These are phyloP conservation scores for Brassica nigra DNA, from an alignment of 345 rosid species.

Conservation along the genomic window DNA sequence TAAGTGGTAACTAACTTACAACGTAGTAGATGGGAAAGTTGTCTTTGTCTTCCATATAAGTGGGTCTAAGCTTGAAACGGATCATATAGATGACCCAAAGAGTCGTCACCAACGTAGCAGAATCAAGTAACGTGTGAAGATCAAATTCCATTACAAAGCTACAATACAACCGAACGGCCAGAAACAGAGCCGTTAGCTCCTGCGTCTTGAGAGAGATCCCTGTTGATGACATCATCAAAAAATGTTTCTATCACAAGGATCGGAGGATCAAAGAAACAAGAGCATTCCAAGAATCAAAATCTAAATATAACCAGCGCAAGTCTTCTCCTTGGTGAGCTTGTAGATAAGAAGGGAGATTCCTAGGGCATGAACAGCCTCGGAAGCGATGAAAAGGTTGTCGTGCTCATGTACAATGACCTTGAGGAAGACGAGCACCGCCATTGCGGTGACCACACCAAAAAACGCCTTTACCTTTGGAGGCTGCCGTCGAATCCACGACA, in stretches of 20 bases:
- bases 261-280: neutral
- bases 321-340: conserved; percentile 85
- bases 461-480: conserved; percentile 77
- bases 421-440: conserved; percentile 65
- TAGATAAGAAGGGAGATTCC: conserved; percentile 83
- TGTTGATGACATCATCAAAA: conserved; percentile 29
- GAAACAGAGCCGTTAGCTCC: conserved; percentile 82
- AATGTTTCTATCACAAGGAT: neutral
- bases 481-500: conserved; percentile 76
- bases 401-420: conserved; percentile 79
- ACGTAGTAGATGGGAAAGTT: conserved; percentile 72
- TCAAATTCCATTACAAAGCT: conserved; percentile 93
- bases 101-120: conserved; percentile 73
- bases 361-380: conserved; percentile 83
- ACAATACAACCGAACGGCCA: conserved; percentile 79
- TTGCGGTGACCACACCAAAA: conserved; percentile 55
- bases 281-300: neutral
- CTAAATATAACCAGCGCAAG: conserved; percentile 56
- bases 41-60: conserved; percentile 89
- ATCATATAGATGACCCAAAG: conserved; percentile 95
- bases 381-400: conserved; percentile 82
- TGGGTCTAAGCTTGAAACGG: conserved; percentile 72
- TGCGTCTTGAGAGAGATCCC: conserved; percentile 87
- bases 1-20: conserved; percentile 40
- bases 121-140: conserved; percentile 80